Conservation (phyloP, 2,329 filamentous ascomycete genomes). For the Anisogramma anomala region DNA sequence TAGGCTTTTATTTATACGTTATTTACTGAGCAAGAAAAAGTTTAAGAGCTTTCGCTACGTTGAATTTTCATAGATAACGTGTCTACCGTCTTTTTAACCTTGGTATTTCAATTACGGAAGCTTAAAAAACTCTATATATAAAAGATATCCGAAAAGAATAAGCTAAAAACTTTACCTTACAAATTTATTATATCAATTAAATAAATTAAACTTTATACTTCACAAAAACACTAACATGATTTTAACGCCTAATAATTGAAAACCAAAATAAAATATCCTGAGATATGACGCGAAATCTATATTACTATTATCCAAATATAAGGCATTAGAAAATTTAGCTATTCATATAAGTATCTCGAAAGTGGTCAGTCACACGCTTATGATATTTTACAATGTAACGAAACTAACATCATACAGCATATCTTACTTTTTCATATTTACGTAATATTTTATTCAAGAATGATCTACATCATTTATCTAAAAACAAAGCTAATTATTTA, state of each 20-base stretch:
- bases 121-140: slow-evolving; percentile 48
- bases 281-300: slow-evolving; percentile 46
- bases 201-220: slow-evolving; percentile 43
- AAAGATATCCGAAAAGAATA: slow-evolving; percentile 40
- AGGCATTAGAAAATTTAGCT: slow-evolving; percentile 42
- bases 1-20: slow-evolving; percentile 50
- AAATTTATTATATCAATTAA: slow-evolving; percentile 39
- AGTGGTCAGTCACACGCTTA: slow-evolving; percentile 35
- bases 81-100: slow-evolving; percentile 40
- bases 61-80: slow-evolving; percentile 55
- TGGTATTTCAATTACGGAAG: slow-evolving; percentile 39
- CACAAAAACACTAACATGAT: slow-evolving; percentile 45
- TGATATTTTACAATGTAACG: neutral
- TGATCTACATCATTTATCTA: slow-evolving; percentile 44
- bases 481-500: slow-evolving; percentile 43
- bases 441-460: slow-evolving; percentile 40
- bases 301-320: slow-evolving; percentile 39
- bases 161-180: slow-evolving; percentile 41
- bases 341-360: slow-evolving; percentile 41
- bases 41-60: slow-evolving; percentile 38
- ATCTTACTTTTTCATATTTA: slow-evolving; percentile 42
- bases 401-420: slow-evolving; percentile 32
- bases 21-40: slow-evolving; percentile 42
- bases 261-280: slow-evolving; percentile 42
- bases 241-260: slow-evolving; percentile 49